These are phyloP conservation scores for Lizonia empirigonia DNA, from an alignment of 2,329 filamentous ascomycete species.

Conservation along the genomic window DNA sequence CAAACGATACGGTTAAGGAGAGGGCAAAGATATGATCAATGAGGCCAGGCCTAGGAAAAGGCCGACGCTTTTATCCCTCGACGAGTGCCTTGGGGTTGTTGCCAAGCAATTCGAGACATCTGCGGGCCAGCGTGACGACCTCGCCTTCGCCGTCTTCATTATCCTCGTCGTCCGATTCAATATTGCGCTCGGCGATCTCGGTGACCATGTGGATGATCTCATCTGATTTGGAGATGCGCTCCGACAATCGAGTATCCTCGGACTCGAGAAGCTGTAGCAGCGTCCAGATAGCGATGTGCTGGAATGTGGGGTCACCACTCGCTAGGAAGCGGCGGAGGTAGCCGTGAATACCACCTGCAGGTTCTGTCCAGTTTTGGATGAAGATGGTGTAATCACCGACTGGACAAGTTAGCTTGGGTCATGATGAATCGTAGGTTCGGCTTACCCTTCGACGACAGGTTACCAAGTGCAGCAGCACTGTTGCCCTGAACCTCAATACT, in stretches of 20 bases:
- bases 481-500: constrained; percentile 99
- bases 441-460: constrained; percentile 93
- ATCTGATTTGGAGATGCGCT: constrained; percentile 84
- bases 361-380: constrained; percentile 89
- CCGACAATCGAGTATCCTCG: constrained; percentile 86
- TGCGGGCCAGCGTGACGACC: constrained; percentile 86
- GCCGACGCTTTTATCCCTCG: constrained; percentile 64
- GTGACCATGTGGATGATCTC: constrained; percentile 93
- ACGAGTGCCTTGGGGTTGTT: constrained; percentile 80
- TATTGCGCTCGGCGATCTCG: constrained; percentile 84
- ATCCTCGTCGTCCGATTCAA: constrained; percentile 84
- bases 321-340: constrained; percentile 92
- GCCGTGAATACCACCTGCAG: constrained; percentile 91
- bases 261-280: constrained; percentile 94
- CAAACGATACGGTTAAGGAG: constrained; percentile 29
- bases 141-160: constrained; percentile 92
- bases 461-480: constrained; percentile 92
- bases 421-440: too few species aligned
- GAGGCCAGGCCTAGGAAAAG: constrained; percentile 29
- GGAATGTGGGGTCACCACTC: constrained; percentile 95
- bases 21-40: constrained; percentile 28
- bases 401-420: constrained; percentile 51
- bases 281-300: constrained; percentile 99
- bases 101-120: constrained; percentile 85
- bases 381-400: constrained; percentile 98